Evolutionary conservation across 2,329 filamentous ascomycete genomes (phyloP).

Genomic region (Colletotrichum sansevieriae): DNA sequence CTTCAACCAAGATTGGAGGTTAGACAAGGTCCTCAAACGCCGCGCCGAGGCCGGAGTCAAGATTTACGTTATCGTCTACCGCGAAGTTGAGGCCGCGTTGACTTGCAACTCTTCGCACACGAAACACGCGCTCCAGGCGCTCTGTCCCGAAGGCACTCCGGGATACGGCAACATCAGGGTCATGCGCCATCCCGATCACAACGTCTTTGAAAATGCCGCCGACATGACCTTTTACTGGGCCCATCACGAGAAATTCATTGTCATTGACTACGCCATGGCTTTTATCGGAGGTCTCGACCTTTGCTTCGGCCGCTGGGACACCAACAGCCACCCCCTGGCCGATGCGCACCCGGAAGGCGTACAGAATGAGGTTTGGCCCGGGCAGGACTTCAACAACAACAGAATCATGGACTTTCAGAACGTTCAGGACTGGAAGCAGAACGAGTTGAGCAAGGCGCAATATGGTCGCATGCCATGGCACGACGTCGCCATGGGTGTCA

Average conservation of each 20-base stretch:
- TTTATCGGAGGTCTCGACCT: slow-evolving; percentile 96
- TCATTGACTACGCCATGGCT: slow-evolving; percentile 90
- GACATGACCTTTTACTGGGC: slow-evolving; percentile 99
- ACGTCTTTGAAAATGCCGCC: slow-evolving; percentile 90
- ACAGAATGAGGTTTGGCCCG: slow-evolving; percentile 87
- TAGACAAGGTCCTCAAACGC: slow-evolving; percentile 89
- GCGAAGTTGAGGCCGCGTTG: slow-evolving; percentile 83
- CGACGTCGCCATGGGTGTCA: slow-evolving; percentile 92
- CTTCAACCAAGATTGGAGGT: slow-evolving; percentile 84
- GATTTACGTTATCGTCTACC: slow-evolving; percentile 94
- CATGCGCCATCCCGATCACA: slow-evolving; percentile 95
- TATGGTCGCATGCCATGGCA: slow-evolving; percentile 99
- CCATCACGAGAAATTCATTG: slow-evolving; percentile 97
- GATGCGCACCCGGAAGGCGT: slow-evolving; percentile 90
- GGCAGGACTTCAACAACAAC: slow-evolving; percentile 99
- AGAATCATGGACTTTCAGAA: slow-evolving; percentile 95
- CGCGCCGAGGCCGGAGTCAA: slow-evolving; percentile 93
- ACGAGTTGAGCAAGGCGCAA: slow-evolving; percentile 91
- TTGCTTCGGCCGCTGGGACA: slow-evolving; percentile 96
- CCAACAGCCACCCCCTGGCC: slow-evolving; percentile 84
- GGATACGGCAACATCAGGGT: slow-evolving; percentile 91
- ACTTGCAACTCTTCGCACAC: slow-evolving; percentile 95
- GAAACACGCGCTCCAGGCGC: slow-evolving; percentile 82
- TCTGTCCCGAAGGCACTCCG: slow-evolving; percentile 85
- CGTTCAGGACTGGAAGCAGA: slow-evolving; percentile 91